phyloP scores from a whole-genome alignment of 169 alveolate genomes.

The Miamiensis avidus region DNA sequence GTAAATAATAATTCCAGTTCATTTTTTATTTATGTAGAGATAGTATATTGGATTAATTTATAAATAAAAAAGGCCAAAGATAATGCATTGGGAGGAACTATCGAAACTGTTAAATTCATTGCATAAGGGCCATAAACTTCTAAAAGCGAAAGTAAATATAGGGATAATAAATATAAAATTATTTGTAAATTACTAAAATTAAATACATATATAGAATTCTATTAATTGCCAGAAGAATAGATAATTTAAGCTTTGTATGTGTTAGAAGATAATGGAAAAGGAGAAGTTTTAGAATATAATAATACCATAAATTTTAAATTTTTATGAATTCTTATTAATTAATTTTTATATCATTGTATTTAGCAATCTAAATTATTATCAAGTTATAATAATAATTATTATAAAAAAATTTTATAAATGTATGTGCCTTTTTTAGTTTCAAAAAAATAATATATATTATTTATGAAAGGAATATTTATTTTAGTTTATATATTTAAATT shows the following conservation, averaged over 20 bases:
- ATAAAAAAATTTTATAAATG: too few species aligned
- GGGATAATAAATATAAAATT: not conserved
- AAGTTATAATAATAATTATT: too few species aligned
- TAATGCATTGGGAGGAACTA: not conserved
- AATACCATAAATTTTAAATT: too few species aligned
- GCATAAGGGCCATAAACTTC: slow-evolving; percentile 6
- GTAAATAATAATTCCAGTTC: not conserved
- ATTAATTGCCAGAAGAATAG: slow-evolving; percentile 8
- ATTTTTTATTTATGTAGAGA: not conserved
- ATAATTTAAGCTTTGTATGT: slow-evolving; percentile 1
- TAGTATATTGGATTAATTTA: not conserved
- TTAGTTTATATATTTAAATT: too few species aligned
- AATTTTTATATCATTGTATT: too few species aligned
- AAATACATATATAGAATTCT: not conserved
- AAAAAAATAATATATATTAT: too few species aligned
- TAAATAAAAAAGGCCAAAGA: slow-evolving; percentile 9
- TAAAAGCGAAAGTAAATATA: not conserved
- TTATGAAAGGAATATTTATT: too few species aligned
- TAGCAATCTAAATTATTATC: too few species aligned
- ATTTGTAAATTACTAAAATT: not conserved
- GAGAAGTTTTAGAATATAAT: slow-evolving; percentile 7
- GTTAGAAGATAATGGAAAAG: slow-evolving; percentile 13
- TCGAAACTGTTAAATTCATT: slow-evolving; percentile 20
- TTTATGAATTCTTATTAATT: too few species aligned
- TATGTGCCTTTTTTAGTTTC: too few species aligned